Evolutionary conservation across 306 rosid species (phyloP).

Genomic region (Medicago ruthenica): DNA sequence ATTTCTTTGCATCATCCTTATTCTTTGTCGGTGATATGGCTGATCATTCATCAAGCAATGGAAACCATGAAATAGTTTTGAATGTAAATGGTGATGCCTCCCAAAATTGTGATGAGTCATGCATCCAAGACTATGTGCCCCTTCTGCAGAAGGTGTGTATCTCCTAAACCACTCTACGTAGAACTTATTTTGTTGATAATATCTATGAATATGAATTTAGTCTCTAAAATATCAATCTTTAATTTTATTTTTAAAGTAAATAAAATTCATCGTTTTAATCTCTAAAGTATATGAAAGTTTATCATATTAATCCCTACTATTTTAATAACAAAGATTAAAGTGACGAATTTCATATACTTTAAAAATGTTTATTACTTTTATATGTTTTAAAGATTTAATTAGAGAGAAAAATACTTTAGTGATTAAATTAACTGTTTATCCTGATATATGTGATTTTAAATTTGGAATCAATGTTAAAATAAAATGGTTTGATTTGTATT

Average conservation of each 20-base stretch:
- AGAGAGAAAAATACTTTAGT: no score
- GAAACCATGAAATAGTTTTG: constrained; percentile 50
- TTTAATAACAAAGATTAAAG: no score
- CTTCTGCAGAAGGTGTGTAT: constrained; percentile 71
- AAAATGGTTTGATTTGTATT: no score
- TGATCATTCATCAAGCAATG: constrained; percentile 49
- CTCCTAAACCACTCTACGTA: neutral
- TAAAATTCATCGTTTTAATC: neutral
- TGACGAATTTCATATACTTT: neutral
- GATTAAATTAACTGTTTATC: neutral
- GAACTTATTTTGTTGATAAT: neutral
- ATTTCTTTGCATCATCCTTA: neutral
- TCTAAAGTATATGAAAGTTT: neutral
- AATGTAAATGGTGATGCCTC: constrained; percentile 49
- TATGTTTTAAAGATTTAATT: no score
- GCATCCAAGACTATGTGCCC: constrained; percentile 42
- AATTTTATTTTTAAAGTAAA: no score
- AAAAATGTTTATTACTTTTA: no score
- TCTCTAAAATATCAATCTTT: neutral
- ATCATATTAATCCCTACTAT: no score
- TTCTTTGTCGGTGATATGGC: constrained; percentile 54
- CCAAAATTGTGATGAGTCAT: constrained; percentile 5
- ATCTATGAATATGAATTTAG: no score
- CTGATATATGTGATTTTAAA: no score
- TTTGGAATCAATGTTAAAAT: no score